Percentiles rank a stretch among this genome's conserved stretches.
Evolutionary conservation across 306 rosid genomes (phyloP).

Genomic region (Inga leiocalycina): DNA sequence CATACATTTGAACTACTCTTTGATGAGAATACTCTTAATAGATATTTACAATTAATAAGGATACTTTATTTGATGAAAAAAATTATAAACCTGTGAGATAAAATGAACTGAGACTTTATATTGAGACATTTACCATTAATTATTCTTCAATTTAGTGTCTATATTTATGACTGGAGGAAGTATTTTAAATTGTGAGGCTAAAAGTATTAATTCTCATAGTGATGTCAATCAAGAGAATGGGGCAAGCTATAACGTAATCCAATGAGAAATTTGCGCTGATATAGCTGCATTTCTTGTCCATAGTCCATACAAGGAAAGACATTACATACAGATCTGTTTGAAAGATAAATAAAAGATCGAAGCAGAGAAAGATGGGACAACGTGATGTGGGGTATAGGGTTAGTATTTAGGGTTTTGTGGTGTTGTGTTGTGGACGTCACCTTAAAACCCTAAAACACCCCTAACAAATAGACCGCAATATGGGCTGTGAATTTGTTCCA

Average conservation of each 20-base stretch:
- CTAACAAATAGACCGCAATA: background rate
- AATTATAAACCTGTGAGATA: too few relatives aligned
- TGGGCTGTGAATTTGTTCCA: conserved; percentile 20
- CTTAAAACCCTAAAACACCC: background rate
- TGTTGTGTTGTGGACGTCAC: background rate
- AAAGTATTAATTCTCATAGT: background rate
- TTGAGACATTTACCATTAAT: too few relatives aligned
- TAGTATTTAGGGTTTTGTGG: background rate
- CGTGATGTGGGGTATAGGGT: conserved; percentile 28
- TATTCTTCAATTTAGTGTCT: too few relatives aligned
- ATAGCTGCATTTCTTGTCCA: conserved; percentile 3
- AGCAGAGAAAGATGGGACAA: conserved; percentile 7
- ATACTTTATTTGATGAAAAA: too few relatives aligned
- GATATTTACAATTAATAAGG: too few relatives aligned
- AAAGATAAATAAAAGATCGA: background rate
- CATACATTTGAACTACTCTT: too few relatives aligned
- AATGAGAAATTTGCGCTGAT: background rate
- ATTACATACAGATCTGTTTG: background rate
- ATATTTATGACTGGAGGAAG: too few relatives aligned
- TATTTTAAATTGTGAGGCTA: background rate
- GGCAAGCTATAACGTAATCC: background rate
- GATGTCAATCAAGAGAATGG: background rate
- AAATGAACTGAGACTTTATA: too few relatives aligned
- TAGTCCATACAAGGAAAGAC: background rate
- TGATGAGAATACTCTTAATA: too few relatives aligned